Conservation (phyloP, 805 yeast genomes). For the Grigorovia yakushimaensis region DNA sequence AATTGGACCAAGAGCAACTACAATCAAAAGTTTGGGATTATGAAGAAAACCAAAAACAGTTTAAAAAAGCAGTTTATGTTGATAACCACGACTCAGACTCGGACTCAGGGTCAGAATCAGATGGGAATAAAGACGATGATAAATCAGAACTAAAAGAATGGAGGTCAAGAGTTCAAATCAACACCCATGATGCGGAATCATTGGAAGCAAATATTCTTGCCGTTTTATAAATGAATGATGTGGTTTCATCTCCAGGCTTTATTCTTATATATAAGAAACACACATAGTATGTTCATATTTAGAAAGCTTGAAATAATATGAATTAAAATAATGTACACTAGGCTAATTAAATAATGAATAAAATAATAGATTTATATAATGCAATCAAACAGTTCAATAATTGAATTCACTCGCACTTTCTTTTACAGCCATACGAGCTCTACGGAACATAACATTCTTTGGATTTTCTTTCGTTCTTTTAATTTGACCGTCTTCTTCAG, state of each 20-base stretch:
- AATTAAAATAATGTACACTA: neutral
- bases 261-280: too few species aligned
- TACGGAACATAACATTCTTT: slow-evolving; percentile 60
- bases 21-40: slow-evolving; percentile 49
- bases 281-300: too few species aligned
- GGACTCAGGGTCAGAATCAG: neutral
- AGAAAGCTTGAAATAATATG: too few species aligned
- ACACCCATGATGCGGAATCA: slow-evolving; percentile 11
- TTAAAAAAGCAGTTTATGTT: slow-evolving; percentile 44
- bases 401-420: slow-evolving; percentile 69
- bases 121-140: neutral
- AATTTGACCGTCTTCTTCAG: slow-evolving; percentile 25
- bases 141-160: slow-evolving; percentile 2
- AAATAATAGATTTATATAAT: neutral
- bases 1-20: slow-evolving; percentile 13
- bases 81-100: slow-evolving; percentile 4
- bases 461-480: slow-evolving; percentile 54
- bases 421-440: slow-evolving; percentile 62
- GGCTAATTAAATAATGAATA: neutral
- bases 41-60: slow-evolving; percentile 42
- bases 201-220: slow-evolving; percentile 25
- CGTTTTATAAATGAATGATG: slow-evolving; percentile 10
- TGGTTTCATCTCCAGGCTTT: too few species aligned
- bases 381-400: slow-evolving; percentile 19
- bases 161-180: slow-evolving; percentile 20